Evolutionary conservation across 306 rosid species (phyloP), one percentile per base, ranked within the genome.

Genomic region (Malus domestica): DNA sequence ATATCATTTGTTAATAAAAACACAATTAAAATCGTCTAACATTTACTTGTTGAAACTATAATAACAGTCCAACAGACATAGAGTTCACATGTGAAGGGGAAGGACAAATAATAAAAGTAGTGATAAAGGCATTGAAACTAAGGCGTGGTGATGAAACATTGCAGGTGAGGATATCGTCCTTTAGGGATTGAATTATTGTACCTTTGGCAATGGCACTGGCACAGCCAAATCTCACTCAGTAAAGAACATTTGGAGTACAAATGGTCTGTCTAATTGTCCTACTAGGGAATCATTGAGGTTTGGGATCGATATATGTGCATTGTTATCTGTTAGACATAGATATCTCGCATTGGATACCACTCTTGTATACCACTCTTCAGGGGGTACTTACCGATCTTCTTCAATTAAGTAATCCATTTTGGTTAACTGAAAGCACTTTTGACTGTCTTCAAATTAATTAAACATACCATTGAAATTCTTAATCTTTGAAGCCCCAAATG

Each of bases 141-240:
- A 62, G 70, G 70, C 32, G 70, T 45, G 78, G 78, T 74, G 70
- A 35, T 66, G 18, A 66, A 35, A 38, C 70, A 35, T 66, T 6
- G 62, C 70, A 63, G 62, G 60, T 6, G 44, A 62, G 78, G 46
- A 67, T 42, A 1, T 29, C 22, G 77, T 64, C 61, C 38, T 25
- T 15, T 73, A 32, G 30, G 78, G 23, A 19, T 46, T 74, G 61
- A 74, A 74, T 74, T 62, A 74, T 74, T 74, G 78, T 45, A 12
- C 78, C 32, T 29, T 19, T 60, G 49, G 63, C 27, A 10, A 20
- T 66, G 5, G 68, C 44, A 64, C 22, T 66, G 5, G 68, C 15
- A 64, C 22, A 16, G 15, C 49, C 70, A 66, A 35, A 35, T 35
- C 70, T 66, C 51, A 35, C 27, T 20, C 27, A 66, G 38, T 66